Conservation (phyloP, 202 grass and related monocot genomes). For the Cymbopogon flexuosus region DNA sequence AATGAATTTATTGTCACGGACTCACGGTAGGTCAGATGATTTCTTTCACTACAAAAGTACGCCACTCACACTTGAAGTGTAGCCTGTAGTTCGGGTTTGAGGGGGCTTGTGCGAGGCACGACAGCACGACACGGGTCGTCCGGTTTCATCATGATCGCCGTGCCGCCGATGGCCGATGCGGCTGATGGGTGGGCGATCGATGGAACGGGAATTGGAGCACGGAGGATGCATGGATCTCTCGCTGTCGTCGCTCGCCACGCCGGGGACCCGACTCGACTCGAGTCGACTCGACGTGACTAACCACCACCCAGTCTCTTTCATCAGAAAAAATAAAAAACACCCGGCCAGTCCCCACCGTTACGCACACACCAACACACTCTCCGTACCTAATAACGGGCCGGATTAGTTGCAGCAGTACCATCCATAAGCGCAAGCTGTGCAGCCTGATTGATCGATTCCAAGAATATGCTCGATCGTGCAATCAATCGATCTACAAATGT, state of each 20-base stretch:
- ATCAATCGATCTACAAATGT: not conserved
- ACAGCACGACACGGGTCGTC: too few species aligned
- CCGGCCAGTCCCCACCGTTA: not conserved
- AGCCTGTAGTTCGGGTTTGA: too few species aligned
- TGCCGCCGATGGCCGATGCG: not conserved
- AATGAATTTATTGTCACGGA: too few species aligned
- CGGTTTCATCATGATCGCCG: not conserved
- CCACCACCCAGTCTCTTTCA: conserved; percentile 25
- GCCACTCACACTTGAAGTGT: too few species aligned
- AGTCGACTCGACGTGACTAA: conserved; percentile 55
- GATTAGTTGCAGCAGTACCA: not conserved
- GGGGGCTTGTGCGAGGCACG: too few species aligned
- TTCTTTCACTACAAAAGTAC: too few species aligned
- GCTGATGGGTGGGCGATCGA: not conserved
- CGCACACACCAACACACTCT: not conserved
- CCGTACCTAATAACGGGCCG: not conserved
- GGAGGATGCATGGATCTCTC: not conserved
- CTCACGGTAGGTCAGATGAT: too few species aligned
- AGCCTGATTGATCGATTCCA: not conserved
- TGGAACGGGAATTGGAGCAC: not conserved
- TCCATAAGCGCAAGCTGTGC: too few species aligned
- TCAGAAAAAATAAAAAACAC: too few species aligned
- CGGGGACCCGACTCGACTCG: conserved; percentile 35
- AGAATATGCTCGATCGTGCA: not conserved
- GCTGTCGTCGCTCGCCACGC: conserved; percentile 31